Evolutionary conservation across 345 rosid genomes (phyloP), one percentile per base, ranked within the genome.

Genomic region (Mercurialis annua): DNA sequence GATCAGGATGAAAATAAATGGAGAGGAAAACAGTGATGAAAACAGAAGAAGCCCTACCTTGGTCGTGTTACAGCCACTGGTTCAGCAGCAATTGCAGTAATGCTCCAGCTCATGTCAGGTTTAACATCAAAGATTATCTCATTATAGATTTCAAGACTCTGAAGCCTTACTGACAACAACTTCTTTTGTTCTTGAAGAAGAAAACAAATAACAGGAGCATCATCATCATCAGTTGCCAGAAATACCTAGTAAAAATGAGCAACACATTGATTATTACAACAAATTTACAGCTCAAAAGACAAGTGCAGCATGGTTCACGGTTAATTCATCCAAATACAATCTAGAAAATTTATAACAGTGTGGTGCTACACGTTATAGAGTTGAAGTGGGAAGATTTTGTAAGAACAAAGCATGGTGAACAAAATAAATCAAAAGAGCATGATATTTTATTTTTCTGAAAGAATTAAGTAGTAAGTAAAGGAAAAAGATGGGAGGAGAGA

Each of bases 21-120:
- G 58, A 50, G 27, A 66, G 56, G 57, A 50, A 53, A 49, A 10
- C 6, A 29, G 56, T 23, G 63, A 65, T 31, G 49, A 52, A 55
- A 49, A 24, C 69, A 24, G 54, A 23, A 38, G 23, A 49, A 55
- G 71, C 65, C 70, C 79, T 73, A 94, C 99, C 91, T 76, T 63
- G 90, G 92, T 50, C 84, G 96, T 56, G 96, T 91, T 63, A 91
- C 94, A 71, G 68, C 67, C 71, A 91, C 92, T 63, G 96, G 90
- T 43, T 85, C 92, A 65, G 99, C 97, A 71, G 95, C 86, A 81
- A 89, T 75, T 55, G 99, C 91, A 54, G 96, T 77, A 62, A 89
- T 82, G 79, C 86, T 87, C 99, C 97, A 87, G 86, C 95, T 85
- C 87, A 84, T 78, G 74, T 89, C 92, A 46, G 96, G 95, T 76